phyloP scores from a whole-genome alignment of 2,329 filamentous ascomycete genomes.

The Xylariaceae sp. region DNA sequence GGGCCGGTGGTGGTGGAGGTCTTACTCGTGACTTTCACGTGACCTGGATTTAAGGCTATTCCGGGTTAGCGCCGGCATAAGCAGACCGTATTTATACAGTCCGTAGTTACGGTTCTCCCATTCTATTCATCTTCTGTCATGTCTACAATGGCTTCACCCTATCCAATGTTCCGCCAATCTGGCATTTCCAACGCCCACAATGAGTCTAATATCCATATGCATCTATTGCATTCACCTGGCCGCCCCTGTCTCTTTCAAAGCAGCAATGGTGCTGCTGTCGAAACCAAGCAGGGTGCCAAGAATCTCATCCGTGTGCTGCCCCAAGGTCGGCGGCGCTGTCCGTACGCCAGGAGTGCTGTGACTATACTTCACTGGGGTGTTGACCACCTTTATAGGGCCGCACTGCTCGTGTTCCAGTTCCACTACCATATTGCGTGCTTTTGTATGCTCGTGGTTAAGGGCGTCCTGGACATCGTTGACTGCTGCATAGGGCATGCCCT shows the following conservation, averaged over 20 bases:
- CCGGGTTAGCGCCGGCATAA: too few species aligned
- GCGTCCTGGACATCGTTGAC: constrained; percentile 90
- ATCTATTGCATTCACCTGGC: constrained; percentile 43
- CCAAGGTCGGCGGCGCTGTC: constrained; percentile 75
- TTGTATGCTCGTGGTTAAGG: constrained; percentile 78
- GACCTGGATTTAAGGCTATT: neutral
- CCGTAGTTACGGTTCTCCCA: too few species aligned
- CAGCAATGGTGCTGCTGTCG: constrained; percentile 53
- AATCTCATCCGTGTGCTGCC: constrained; percentile 81
- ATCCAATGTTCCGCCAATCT: neutral
- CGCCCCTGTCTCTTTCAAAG: constrained; percentile 62
- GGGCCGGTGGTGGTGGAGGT: constrained; percentile 13
- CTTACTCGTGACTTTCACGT: constrained; percentile 18
- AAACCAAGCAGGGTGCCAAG: constrained; percentile 61
- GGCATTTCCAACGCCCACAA: neutral
- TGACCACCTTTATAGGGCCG: constrained; percentile 83
- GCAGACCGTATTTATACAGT: too few species aligned
- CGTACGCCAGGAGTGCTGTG: constrained; percentile 73
- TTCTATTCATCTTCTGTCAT: too few species aligned
- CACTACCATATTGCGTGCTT: constrained; percentile 82
- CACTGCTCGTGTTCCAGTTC: constrained; percentile 80
- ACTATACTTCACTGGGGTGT: constrained; percentile 92
- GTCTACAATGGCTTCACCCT: neutral
- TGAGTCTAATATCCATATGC: neutral
- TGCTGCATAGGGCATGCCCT: constrained; percentile 88